Base-by-base conservation (phyloP, 192 early-diverging fungal species). In the Backusella tuberculispora region DNA sequence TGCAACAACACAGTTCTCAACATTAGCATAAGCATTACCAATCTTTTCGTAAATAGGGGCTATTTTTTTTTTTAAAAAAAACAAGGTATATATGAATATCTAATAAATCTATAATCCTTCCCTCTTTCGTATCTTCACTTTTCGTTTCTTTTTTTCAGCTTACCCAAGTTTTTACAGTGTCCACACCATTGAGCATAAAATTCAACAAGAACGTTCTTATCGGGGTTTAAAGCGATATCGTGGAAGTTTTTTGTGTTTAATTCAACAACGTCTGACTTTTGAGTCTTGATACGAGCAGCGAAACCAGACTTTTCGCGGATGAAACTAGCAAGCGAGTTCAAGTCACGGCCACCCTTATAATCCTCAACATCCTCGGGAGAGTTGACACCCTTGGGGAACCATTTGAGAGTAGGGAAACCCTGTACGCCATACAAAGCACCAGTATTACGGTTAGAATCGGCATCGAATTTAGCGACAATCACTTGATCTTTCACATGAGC, bases 141-240 rank as follows among this genome's bases (percentile, higher is more conserved):
- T 24, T 56, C 8, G 19, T 56, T 60, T 60, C 9, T 26, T 19
- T 53, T 53, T 60, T 60, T 34, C 29, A 34, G 24, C 53, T 74
- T 87, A 88, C 87, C 83, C 66, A 90, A 68, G 56, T 46, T 88
- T 69, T 88, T 88, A 82, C 87, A 96, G 82, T 96, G 94, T 10
- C 94, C 95, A 78, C 93, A 97, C 93, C 94, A 97, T 21, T 92
- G 91, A 19, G 96, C 97, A 83, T 92, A 97, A 81, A 98, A 98
- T 82, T 95, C 93, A 41, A 98, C 97, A 74, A 99, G 81, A 9
- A 90, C 91, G 80, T 89, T 91, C 75, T 91, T 93, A 74, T 85
- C 76, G 46, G 90, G 81, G 71, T 93, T 88, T 47, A 93, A 76
- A 15, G 92, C 95, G 48, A 92, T 85, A 26, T 85, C 77, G 67